phyloP scores from a whole-genome alignment of 257 asterid genomes.

The Ilex aquifolium region DNA sequence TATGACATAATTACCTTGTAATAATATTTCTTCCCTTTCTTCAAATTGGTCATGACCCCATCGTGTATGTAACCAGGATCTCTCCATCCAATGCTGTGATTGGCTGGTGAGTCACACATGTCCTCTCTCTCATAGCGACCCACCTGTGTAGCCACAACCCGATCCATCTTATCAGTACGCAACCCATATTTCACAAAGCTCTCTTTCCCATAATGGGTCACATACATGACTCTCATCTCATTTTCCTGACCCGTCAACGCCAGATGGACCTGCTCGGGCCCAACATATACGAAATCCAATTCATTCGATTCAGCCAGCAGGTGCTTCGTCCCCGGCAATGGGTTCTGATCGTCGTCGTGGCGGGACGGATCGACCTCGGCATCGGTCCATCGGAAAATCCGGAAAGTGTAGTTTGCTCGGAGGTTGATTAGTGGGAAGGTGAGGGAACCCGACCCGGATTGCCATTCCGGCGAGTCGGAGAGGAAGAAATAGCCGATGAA shows the following conservation, averaged over 20 bases:
- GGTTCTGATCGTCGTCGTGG: slow-evolving; percentile 77
- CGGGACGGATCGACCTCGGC: slow-evolving; percentile 57
- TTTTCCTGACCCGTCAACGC: slow-evolving; percentile 66
- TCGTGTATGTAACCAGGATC: slow-evolving; percentile 93
- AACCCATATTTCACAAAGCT: slow-evolving; percentile 63
- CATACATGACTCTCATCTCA: slow-evolving; percentile 97
- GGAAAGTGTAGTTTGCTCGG: slow-evolving; percentile 72
- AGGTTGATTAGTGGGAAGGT: slow-evolving; percentile 63
- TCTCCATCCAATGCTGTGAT: slow-evolving; percentile 81
- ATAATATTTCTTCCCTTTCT: slow-evolving; percentile 58
- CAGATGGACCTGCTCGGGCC: slow-evolving; percentile 86
- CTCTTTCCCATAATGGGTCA: slow-evolving; percentile 65
- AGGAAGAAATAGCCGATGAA: slow-evolving; percentile 79
- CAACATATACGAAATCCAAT: slow-evolving; percentile 45
- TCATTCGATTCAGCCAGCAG: slow-evolving; percentile 55
- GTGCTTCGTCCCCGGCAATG: slow-evolving; percentile 76
- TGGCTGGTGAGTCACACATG: slow-evolving; percentile 85
- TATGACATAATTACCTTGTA: slow-evolving; percentile 54
- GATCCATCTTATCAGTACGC: slow-evolving; percentile 32
- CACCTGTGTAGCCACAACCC: slow-evolving; percentile 37
- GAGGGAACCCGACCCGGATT: slow-evolving; percentile 78
- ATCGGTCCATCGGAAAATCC: slow-evolving; percentile 75
- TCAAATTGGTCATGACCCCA: slow-evolving; percentile 60
- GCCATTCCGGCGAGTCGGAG: slow-evolving; percentile 56
- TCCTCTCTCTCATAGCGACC: slow-evolving; percentile 78